Conservation (phyloP, 208 protist genomes). For the Balamuthia mandrillaris region DNA sequence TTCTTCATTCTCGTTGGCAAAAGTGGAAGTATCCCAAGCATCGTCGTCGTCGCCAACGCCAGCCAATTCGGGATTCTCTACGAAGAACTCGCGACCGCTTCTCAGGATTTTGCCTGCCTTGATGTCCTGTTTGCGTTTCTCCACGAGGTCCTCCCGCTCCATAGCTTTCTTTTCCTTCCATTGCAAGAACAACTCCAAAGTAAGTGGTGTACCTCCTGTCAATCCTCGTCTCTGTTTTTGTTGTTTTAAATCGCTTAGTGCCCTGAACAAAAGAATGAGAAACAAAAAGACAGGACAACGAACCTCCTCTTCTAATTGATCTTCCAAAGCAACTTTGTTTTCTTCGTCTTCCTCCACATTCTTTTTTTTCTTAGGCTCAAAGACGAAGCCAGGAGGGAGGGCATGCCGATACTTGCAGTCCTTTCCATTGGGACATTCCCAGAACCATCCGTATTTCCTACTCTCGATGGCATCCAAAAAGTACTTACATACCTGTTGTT, state of each 20-base stretch:
- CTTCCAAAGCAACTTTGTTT: slow-evolving; percentile 62
- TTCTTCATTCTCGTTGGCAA: neutral
- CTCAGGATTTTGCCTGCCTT: slow-evolving; percentile 54
- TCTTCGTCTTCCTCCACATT: slow-evolving; percentile 46
- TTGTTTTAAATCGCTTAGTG: neutral
- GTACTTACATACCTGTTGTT: slow-evolving; percentile 72
- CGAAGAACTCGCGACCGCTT: slow-evolving; percentile 72
- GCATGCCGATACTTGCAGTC: slow-evolving; percentile 72
- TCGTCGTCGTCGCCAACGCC: slow-evolving; percentile 67
- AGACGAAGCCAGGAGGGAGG: slow-evolving; percentile 70
- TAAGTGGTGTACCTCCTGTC: slow-evolving; percentile 59
- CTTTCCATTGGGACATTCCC: slow-evolving; percentile 75
- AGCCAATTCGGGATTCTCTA: slow-evolving; percentile 70
- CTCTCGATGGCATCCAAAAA: slow-evolving; percentile 76
- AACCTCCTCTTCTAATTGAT: slow-evolving; percentile 69
- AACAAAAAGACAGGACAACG: neutral
- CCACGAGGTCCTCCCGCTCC: slow-evolving; percentile 48
- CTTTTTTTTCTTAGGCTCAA: slow-evolving; percentile 64
- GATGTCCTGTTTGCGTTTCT: slow-evolving; percentile 43
- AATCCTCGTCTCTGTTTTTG: slow-evolving; percentile 21
- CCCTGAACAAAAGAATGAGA: slow-evolving; percentile 17
- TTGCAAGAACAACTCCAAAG: slow-evolving; percentile 63
- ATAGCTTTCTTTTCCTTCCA: slow-evolving; percentile 71
- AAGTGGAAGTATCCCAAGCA: neutral
- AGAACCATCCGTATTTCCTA: slow-evolving; percentile 79